Conservation (phyloP, 139 green algal species). For the Asterochloris erici region DNA sequence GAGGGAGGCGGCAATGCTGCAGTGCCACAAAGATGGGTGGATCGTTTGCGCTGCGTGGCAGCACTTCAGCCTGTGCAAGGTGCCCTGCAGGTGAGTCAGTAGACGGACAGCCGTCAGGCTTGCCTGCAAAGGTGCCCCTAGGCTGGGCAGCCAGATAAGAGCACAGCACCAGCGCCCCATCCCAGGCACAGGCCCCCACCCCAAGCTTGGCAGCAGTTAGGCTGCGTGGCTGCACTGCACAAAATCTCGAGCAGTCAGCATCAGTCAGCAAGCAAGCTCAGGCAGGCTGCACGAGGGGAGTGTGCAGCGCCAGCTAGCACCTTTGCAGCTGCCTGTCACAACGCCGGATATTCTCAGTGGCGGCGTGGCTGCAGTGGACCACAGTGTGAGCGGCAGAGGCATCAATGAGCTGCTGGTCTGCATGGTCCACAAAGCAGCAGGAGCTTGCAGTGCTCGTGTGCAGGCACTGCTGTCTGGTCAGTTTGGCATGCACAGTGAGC, state of each 20-base stretch:
- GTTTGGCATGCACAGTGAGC: not conserved
- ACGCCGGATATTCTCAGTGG: not conserved
- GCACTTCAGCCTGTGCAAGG: not conserved
- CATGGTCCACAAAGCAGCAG: too few relatives aligned
- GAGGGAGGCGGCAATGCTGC: not conserved
- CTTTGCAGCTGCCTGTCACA: not conserved
- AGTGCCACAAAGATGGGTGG: not conserved
- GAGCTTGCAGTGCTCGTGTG: too few relatives aligned
- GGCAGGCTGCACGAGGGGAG: not conserved
- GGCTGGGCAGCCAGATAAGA: constrained; percentile 35
- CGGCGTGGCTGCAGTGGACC: constrained; percentile 11
- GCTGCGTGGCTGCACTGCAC: constrained; percentile 16
- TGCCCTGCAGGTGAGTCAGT: not conserved
- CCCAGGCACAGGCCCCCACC: constrained; percentile 46
- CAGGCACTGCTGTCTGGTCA: not conserved
- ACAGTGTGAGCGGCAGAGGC: constrained; percentile 1
- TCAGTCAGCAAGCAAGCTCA: not conserved
- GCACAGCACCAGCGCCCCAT: constrained; percentile 41
- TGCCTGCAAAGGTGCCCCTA: constrained; percentile 5
- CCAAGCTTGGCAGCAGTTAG: constrained; percentile 29
- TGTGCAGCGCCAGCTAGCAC: not conserved
- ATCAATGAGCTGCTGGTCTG: too few relatives aligned
- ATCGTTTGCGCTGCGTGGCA: too few relatives aligned
- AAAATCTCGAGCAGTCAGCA: not conserved
- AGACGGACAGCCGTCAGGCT: not conserved